Evolutionary conservation across 2,329 filamentous ascomycete species (phyloP).

Genomic region (Colletotrichum sp.): DNA sequence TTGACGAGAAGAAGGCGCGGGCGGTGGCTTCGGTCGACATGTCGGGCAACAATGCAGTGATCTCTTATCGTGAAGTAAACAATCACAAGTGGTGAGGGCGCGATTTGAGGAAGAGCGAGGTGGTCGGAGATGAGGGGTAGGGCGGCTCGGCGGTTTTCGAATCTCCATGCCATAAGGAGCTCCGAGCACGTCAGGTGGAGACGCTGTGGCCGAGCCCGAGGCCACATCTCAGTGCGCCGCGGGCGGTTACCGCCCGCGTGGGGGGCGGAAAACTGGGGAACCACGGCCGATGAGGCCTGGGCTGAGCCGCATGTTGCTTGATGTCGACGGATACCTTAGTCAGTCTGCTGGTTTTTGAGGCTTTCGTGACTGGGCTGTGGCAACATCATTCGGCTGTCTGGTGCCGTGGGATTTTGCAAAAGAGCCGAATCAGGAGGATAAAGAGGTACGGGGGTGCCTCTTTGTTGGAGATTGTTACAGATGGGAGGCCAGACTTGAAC

Average conservation of each 20-base stretch:
- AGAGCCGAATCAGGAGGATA: neutral
- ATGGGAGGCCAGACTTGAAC: neutral
- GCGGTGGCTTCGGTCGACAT: constrained; percentile 75
- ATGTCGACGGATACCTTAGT: neutral
- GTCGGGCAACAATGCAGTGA: constrained; percentile 24
- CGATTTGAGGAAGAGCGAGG: neutral
- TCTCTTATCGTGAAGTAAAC: neutral
- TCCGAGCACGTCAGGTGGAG: constrained; percentile 16
- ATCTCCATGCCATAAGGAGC: constrained; percentile 1
- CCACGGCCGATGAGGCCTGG: neutral
- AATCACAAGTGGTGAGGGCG: neutral
- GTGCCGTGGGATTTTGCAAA: neutral
- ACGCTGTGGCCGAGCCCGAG: neutral
- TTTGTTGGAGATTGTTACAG: neutral
- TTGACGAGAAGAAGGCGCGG: constrained; percentile 79
- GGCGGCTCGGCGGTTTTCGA: constrained; percentile 3
- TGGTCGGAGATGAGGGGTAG: constrained; percentile 10
- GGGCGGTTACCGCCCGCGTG: neutral
- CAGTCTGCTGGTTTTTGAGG: neutral
- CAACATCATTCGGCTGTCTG: neutral
- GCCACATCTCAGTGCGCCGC: neutral
- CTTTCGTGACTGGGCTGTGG: neutral
- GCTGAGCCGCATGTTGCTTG: neutral
- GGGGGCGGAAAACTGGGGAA: neutral
- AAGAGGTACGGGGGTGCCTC: neutral